Conservation (phyloP, 2,329 filamentous ascomycete species). For the Paecilomyces sp. region DNA sequence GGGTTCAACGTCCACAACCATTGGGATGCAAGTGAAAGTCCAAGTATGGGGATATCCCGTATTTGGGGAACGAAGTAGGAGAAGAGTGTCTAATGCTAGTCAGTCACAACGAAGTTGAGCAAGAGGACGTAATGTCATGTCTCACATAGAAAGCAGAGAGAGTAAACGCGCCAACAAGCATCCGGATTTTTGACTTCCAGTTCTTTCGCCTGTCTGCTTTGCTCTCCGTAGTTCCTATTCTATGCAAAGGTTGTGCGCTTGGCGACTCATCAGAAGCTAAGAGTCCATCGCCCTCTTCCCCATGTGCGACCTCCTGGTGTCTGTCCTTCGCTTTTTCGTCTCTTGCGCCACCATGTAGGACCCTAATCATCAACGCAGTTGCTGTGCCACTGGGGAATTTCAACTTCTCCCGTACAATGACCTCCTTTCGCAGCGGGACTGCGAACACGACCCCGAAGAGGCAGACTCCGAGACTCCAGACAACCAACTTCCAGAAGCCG, state of each 20-base stretch:
- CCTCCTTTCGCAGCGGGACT: conserved; percentile 80
- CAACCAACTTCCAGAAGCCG: conserved; percentile 66
- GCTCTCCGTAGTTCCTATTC: conserved; percentile 28
- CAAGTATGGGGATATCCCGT: conserved; percentile 81
- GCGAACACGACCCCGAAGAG: conserved; percentile 97
- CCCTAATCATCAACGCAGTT: conserved; percentile 85
- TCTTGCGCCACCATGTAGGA: conserved; percentile 64
- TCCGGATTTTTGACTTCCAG: conserved; percentile 56
- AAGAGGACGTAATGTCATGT: conserved; percentile 5
- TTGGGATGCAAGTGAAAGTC: conserved; percentile 60
- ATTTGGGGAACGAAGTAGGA: conserved; percentile 87
- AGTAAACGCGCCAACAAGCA: conserved; percentile 53
- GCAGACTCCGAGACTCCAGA: conserved; percentile 89
- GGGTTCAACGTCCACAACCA: conserved; percentile 98
- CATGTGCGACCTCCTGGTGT: conserved; percentile 6
- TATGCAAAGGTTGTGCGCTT: conserved; percentile 44
- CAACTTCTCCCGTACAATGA: conserved; percentile 85
- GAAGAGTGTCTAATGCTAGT: conserved; percentile 57
- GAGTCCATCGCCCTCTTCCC: conserved; percentile 21
- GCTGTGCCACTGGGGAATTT: conserved; percentile 95
- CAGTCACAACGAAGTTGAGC: conserved; percentile 8
- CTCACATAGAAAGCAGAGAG: conserved; percentile 50
- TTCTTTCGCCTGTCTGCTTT: conserved; percentile 38
- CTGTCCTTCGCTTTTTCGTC: conserved; percentile 30
- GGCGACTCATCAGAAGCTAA: conserved; percentile 27